phyloP scores from a whole-genome alignment of 73 alveolate species.

The Paramecium sonneborni region DNA sequence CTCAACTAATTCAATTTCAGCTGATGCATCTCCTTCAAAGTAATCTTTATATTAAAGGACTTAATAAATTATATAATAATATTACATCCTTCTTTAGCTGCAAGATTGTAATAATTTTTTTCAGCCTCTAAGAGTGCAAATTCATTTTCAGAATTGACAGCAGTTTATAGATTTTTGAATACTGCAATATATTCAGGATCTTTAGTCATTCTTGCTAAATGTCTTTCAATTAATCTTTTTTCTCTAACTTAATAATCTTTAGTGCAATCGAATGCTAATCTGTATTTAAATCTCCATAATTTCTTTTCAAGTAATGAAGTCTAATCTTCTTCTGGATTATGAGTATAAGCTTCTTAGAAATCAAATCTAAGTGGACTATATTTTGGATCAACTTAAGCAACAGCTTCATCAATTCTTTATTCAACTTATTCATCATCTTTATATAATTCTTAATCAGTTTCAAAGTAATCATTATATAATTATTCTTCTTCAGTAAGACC shows the following conservation, averaged over 20 bases:
- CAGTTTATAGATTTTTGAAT: slow-evolving; percentile 4
- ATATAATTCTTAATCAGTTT: slow-evolving; percentile 79
- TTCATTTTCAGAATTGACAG: slow-evolving; percentile 1
- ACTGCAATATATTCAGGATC: slow-evolving; percentile 64
- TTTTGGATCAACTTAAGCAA: slow-evolving; percentile 70
- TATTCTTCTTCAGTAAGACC: slow-evolving; percentile 87
- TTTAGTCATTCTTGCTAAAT: slow-evolving; percentile 74
- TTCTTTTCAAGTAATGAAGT: slow-evolving; percentile 79
- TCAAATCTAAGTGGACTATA: slow-evolving; percentile 71
- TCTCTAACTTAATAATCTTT: slow-evolving; percentile 70
- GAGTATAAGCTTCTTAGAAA: slow-evolving; percentile 76
- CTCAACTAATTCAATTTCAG: slow-evolving; percentile 54
- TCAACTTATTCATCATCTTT: slow-evolving; percentile 80
- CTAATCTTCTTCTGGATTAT: slow-evolving; percentile 75
- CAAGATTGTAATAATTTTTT: slow-evolving; percentile 64
- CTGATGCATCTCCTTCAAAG: slow-evolving; percentile 85
- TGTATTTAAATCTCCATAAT: slow-evolving; percentile 82
- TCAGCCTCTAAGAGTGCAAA: slow-evolving; percentile 55
- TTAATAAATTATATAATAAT: slow-evolving; percentile 28
- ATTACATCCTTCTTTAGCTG: slow-evolving; percentile 57
- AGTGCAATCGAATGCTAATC: slow-evolving; percentile 78
- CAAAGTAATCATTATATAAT: slow-evolving; percentile 83
- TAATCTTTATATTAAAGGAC: slow-evolving; percentile 80
- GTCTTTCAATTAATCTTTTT: slow-evolving; percentile 82
- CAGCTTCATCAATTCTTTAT: slow-evolving; percentile 70